These are phyloP conservation scores for Calamus simplicifolius DNA, from an alignment of 176 grass and related monocot species.

Conservation along the genomic window DNA sequence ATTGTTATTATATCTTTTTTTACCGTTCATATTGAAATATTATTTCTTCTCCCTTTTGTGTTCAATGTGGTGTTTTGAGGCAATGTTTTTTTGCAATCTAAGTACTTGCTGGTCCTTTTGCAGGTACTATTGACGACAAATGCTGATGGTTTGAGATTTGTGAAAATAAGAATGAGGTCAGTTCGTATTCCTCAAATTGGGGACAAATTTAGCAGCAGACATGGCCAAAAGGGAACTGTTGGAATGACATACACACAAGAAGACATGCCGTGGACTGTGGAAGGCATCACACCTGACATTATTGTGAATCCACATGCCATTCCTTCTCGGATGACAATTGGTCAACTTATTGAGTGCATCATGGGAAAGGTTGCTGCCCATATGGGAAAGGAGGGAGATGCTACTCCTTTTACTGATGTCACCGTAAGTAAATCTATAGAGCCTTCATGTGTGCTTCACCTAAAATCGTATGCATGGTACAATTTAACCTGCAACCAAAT, in stretches of 20 bases:
- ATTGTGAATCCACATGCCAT: slow-evolving; percentile 99
- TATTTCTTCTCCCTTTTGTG: too few relatives aligned
- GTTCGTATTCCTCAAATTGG: slow-evolving; percentile 97
- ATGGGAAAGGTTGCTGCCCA: slow-evolving; percentile 98
- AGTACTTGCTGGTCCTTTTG: slow-evolving; percentile 1
- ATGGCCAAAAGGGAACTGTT: slow-evolving; percentile 97
- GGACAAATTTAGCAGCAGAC: slow-evolving; percentile 97
- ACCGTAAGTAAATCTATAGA: slow-evolving; percentile 59
- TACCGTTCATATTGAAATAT: background rate
- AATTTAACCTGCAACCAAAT: too few relatives aligned
- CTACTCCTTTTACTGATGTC: slow-evolving; percentile 97
- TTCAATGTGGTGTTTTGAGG: background rate
- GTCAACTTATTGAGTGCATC: slow-evolving; percentile 97
- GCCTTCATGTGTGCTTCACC: background rate
- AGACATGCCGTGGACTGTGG: slow-evolving; percentile 98
- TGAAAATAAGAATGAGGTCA: slow-evolving; percentile 94
- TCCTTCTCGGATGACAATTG: slow-evolving; percentile 98
- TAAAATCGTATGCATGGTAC: too few relatives aligned
- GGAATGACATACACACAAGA: slow-evolving; percentile 99
- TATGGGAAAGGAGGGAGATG: slow-evolving; percentile 94
- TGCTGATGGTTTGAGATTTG: slow-evolving; percentile 96
- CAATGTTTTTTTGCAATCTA: background rate
- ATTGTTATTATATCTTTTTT: background rate
- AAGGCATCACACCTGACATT: slow-evolving; percentile 98
- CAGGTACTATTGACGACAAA: slow-evolving; percentile 97